Base-by-base conservation (phyloP, 352 stramenopile species). In the Pythium volutum region DNA sequence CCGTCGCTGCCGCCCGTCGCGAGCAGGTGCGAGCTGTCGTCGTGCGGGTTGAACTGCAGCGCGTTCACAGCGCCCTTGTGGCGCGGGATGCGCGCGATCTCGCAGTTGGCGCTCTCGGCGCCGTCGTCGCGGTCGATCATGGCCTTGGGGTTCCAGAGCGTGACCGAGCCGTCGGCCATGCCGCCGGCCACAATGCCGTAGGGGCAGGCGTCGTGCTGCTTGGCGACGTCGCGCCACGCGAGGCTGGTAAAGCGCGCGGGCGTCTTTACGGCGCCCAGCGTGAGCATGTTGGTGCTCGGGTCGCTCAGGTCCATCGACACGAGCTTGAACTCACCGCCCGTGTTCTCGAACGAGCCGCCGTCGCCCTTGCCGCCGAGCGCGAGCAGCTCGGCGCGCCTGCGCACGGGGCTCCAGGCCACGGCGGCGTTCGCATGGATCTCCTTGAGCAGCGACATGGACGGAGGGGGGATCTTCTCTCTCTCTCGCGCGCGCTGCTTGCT, bases 321-420 rank as follows among this genome's bases (percentile, higher is more conserved):
- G 43, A 99, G 66, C 79, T 98, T 97, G 56, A 99, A 88, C 76
- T 98, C 90, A 54, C 96, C 96, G 34, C 97, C 97, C 46, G 95
- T 98, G 77, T 99, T 97, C 69, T 99, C 97, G 73, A 99, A 99
- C 50, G 95, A 93, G 50, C 95, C 96, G 63, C 93, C 93, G 59
- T 97, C 96, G 68, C 98, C 97, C 88, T 98, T 97, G 64, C 81
- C 89, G 52, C 89, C 89, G 33, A 96, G 79, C 69, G 89, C 89
- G 59, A 97, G 75, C 53, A 95, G 71, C 67, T 92, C 84, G 34
- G 75, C 67, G 61, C 79, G 82, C 31, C 75, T 70, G 64, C 88
- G 88, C 53, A 91, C 70, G 42, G 88, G 84, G 70, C 85, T 95
- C 89, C 89, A 97, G 46, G 89, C 89, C 75, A 95, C 77, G 16